Percentiles rank a stretch among this genome's conserved stretches.
phyloP scores from a whole-genome alignment of 2,329 filamentous ascomycete species.

The Penicillium frequentans region DNA sequence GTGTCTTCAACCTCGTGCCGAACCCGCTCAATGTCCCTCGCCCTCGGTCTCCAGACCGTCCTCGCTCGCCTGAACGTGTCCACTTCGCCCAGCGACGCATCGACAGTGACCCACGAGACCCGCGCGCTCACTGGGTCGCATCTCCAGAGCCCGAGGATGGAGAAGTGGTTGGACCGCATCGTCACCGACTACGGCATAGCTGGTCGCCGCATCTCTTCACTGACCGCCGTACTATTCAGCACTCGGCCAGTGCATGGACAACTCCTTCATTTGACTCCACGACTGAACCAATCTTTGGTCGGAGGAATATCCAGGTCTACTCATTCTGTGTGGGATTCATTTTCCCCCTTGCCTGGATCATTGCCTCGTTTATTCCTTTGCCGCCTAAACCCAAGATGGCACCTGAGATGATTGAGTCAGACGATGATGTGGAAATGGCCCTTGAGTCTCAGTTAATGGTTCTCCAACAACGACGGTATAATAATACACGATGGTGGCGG shows the following conservation, averaged over 20 bases:
- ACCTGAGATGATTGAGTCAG: slow-evolving; percentile 52
- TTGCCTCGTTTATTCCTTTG: slow-evolving; percentile 72
- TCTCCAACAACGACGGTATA: slow-evolving; percentile 50
- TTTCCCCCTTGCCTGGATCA: slow-evolving; percentile 78
- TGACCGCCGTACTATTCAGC: slow-evolving; percentile 60
- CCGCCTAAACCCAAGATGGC: slow-evolving; percentile 56
- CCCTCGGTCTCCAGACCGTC: slow-evolving; percentile 15
- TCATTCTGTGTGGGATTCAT: slow-evolving; percentile 77
- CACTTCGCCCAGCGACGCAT: slow-evolving; percentile 23
- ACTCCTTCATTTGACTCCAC: slow-evolving; percentile 70
- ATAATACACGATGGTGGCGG: slow-evolving; percentile 66
- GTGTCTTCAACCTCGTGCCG: slow-evolving; percentile 30
- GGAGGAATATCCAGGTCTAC: slow-evolving; percentile 71
- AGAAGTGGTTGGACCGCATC: slow-evolving; percentile 29
- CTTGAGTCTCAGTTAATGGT: slow-evolving; percentile 46
- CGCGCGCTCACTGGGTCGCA: slow-evolving; percentile 44
- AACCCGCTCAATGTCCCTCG: slow-evolving; percentile 29
- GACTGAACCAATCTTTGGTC: slow-evolving; percentile 61
- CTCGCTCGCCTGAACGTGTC: slow-evolving; percentile 9
- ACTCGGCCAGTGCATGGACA: slow-evolving; percentile 64
- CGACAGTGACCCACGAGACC: slow-evolving; percentile 39
- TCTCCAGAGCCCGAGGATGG: slow-evolving; percentile 26
- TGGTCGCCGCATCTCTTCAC: slow-evolving; percentile 73
- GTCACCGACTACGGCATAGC: slow-evolving; percentile 56
- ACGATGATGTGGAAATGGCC: slow-evolving; percentile 42